phyloP scores from a whole-genome alignment of 495 filamentous ascomycete genomes.

The Tetracladium setigerum region DNA sequence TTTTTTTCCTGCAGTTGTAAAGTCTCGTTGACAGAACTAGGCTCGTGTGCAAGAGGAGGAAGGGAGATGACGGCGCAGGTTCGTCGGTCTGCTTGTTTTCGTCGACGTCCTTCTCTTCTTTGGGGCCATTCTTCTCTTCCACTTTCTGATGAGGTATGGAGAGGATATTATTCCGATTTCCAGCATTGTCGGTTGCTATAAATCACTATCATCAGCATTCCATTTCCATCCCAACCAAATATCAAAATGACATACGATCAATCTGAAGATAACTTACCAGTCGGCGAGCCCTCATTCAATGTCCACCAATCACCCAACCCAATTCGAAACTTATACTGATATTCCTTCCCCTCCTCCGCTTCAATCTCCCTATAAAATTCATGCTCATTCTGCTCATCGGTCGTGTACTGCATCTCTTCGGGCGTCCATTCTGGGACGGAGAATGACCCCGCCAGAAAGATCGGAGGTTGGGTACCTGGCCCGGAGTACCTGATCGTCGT shows the following conservation, averaged over 20 bases:
- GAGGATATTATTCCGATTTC: slow-evolving; percentile 53
- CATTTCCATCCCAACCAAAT: neutral
- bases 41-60: too few relatives aligned
- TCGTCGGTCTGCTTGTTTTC: too few relatives aligned
- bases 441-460: slow-evolving; percentile 61
- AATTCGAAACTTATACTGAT: slow-evolving; percentile 66
- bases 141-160: slow-evolving; percentile 22
- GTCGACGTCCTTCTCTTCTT: neutral
- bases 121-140: neutral
- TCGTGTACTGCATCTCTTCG: slow-evolving; percentile 46
- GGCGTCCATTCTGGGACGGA: slow-evolving; percentile 56
- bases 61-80: too few relatives aligned
- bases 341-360: slow-evolving; percentile 36
- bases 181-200: slow-evolving; percentile 44
- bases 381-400: slow-evolving; percentile 33
- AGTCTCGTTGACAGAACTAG: too few relatives aligned
- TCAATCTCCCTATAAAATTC: slow-evolving; percentile 38
- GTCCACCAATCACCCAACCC: slow-evolving; percentile 59
- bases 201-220: neutral
- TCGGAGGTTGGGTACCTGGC: slow-evolving; percentile 46
- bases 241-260: neutral
- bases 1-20: too few relatives aligned
- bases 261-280: slow-evolving; percentile 31
- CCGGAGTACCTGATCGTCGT: slow-evolving; percentile 52
- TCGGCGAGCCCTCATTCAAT: slow-evolving; percentile 44